These are phyloP conservation scores for Paecilomyces variotii DNA, from an alignment of 2,329 filamentous ascomycete genomes.

Conservation along the genomic window DNA sequence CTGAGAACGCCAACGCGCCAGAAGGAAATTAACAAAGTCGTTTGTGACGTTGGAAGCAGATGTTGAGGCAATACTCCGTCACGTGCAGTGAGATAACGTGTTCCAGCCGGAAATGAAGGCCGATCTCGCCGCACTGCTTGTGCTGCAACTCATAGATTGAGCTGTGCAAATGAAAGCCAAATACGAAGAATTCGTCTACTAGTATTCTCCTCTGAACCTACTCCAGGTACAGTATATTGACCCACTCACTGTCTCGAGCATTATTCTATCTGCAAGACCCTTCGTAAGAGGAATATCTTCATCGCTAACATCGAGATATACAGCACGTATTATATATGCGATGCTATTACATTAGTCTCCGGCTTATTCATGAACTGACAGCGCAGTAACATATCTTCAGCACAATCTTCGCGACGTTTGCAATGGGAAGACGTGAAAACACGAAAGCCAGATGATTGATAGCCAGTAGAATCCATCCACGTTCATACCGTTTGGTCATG, in stretches of 20 bases:
- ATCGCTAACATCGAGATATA: too few species aligned
- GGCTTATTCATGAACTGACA: not conserved
- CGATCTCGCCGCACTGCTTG: not conserved
- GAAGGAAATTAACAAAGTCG: not conserved
- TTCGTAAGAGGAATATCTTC: too few species aligned
- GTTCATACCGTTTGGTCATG: conserved; percentile 20
- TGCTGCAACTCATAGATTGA: too few species aligned
- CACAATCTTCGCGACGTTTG: not conserved
- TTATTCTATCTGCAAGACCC: too few species aligned
- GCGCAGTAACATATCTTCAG: not conserved
- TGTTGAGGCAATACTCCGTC: not conserved
- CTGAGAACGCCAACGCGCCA: not conserved
- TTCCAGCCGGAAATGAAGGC: not conserved
- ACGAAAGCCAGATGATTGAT: not conserved
- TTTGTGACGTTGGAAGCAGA: not conserved
- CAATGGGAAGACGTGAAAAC: not conserved
- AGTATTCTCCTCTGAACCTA: too few species aligned
- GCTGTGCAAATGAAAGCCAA: too few species aligned
- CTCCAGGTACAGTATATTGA: too few species aligned
- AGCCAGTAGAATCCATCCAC: not conserved
- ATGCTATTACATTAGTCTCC: not conserved
- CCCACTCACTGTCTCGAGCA: too few species aligned
- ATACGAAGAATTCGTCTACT: too few species aligned
- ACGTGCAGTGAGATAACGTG: not conserved
- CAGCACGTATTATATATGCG: too few species aligned